These are phyloP conservation scores for Balamuthia mandrillaris DNA, from an alignment of 208 protist species.

Conservation along the genomic window DNA sequence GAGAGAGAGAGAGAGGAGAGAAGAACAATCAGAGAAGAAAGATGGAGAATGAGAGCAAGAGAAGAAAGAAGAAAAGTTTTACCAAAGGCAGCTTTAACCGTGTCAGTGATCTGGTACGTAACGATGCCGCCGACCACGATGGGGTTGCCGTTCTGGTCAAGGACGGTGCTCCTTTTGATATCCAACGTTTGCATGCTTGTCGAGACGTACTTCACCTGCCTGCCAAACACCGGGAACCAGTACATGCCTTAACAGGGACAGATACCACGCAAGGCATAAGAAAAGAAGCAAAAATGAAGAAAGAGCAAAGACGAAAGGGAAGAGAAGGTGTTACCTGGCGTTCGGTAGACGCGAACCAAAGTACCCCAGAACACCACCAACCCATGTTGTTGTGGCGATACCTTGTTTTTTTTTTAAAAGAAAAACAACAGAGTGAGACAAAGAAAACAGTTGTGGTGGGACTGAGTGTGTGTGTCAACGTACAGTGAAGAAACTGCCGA, in stretches of 20 bases:
- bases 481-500: background rate
- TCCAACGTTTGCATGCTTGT: background rate
- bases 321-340: background rate
- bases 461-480: too few relatives aligned
- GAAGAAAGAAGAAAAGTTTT: background rate
- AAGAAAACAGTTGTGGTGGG: too few relatives aligned
- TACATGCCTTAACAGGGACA: background rate
- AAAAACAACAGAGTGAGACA: too few relatives aligned
- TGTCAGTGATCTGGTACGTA: slow-evolving; percentile 25
- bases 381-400: background rate
- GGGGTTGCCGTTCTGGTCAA: slow-evolving; percentile 18
- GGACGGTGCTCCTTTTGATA: slow-evolving; percentile 1
- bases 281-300: background rate
- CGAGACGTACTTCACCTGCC: background rate
- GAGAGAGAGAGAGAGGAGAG: background rate
- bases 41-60: background rate
- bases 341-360: background rate
- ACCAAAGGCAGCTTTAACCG: slow-evolving; percentile 5
- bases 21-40: background rate
- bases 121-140: slow-evolving; percentile 13
- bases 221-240: background rate
- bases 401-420: too few relatives aligned
- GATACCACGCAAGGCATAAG: background rate
- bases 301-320: background rate
- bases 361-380: slow-evolving; percentile 9